Evolutionary conservation across 2,329 filamentous ascomycete species (phyloP), one percentile per base, ranked within the genome.

Genomic region (Herpotrichia juniperi): DNA sequence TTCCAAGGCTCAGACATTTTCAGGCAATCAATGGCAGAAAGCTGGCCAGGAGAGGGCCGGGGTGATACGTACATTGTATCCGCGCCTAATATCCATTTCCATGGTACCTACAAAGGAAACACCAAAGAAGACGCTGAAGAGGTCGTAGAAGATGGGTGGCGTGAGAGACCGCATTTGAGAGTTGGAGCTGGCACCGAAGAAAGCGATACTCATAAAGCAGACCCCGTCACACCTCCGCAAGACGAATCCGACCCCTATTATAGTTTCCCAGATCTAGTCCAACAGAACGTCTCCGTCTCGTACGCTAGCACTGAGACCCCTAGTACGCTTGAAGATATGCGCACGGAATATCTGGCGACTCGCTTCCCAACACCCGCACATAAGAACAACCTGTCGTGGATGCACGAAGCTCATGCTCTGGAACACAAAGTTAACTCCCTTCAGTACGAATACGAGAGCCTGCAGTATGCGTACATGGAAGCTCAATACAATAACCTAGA

Each of bases 61-160:
- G 56, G 56, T 3, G 50, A 55, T 16, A 59, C 57, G 26, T 61
- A 52, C 19, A 46, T 61, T 30, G 56, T 57, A 9, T 48, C 43
- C 45, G 30, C 39, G 46, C 16, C 21, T 16, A 14, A 42, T 50
- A 37, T 54, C 10, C 17, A 46, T 7, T 53, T 53, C 19, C 30
- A 48, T 16, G 50, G n/a, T n/a, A 14, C 24, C 1, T 12, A 28
- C 25, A 12, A 12, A 39, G n/a, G 2, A 24, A 31, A 24, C 2
- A 3, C 7, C 14, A 31, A 17, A 2, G 22, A 35, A n/a, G 30
- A 40, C n/a, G 28, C 24, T 5, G 22, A 26, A 10, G 40, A 17
- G 42, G 26, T 6, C 5, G 37, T 16, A 42, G 46, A 28, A 19
- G 26, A 12, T 28, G 26, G 26, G 26, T 28, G 7, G 26, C 7